Conservation (phyloP, 2,329 filamentous ascomycete species). For the Neoascochyta sp. region DNA sequence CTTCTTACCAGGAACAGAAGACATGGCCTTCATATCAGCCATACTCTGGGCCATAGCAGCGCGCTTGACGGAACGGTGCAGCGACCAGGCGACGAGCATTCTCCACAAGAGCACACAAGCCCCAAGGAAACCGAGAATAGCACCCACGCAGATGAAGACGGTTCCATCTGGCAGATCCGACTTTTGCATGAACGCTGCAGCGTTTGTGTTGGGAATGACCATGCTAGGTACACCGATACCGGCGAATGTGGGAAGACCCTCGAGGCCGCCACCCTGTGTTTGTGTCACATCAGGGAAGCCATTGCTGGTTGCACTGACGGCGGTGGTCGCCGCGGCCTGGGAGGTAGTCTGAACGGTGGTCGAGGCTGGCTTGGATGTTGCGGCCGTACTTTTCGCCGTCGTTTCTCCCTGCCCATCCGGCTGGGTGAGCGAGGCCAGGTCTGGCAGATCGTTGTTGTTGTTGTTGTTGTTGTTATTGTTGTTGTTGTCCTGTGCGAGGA, state of each 20-base stretch:
- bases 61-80: slow-evolving; percentile 85
- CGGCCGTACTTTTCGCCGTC: slow-evolving; percentile 12
- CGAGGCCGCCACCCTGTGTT: slow-evolving; percentile 26
- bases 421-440: slow-evolving; percentile 24
- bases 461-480: too few species aligned
- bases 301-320: slow-evolving; percentile 8
- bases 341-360: slow-evolving; percentile 15
- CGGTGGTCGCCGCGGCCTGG: slow-evolving; percentile 7
- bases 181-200: slow-evolving; percentile 88
- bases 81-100: slow-evolving; percentile 78
- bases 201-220: slow-evolving; percentile 74
- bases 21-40: slow-evolving; percentile 66
- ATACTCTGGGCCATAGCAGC: slow-evolving; percentile 72
- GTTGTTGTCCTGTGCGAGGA: slow-evolving; percentile 29
- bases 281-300: slow-evolving; percentile 12
- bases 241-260: slow-evolving; percentile 52
- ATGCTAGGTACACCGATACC: slow-evolving; percentile 63
- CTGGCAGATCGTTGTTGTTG: slow-evolving; percentile 24
- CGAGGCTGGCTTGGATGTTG: slow-evolving; percentile 10
- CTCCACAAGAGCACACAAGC: slow-evolving; percentile 85
- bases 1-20: slow-evolving; percentile 35
- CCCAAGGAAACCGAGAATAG: slow-evolving; percentile 78
- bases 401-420: slow-evolving; percentile 18
- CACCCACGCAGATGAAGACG: slow-evolving; percentile 92
- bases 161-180: slow-evolving; percentile 85